phyloP scores from a whole-genome alignment of 2,329 filamentous ascomycete genomes.

The Penicillium nordicum region DNA sequence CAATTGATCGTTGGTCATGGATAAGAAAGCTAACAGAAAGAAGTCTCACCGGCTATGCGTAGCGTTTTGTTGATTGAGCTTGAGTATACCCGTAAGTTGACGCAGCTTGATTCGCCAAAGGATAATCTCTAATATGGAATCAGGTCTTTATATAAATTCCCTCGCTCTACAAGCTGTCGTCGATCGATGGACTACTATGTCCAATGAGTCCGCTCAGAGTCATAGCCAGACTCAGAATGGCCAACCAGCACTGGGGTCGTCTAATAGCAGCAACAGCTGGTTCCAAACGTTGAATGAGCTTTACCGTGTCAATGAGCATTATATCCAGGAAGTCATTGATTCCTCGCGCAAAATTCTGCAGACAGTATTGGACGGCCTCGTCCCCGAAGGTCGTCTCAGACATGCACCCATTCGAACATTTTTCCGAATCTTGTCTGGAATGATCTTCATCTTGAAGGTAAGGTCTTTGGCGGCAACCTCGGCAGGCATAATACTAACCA shows the following conservation, averaged over 20 bases:
- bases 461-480: conserved; percentile 3
- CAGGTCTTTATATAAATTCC: conserved; percentile 79
- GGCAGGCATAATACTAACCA: background rate
- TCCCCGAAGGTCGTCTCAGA: conserved; percentile 56
- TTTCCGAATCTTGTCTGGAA: conserved; percentile 62
- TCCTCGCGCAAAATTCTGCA: conserved; percentile 60
- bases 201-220: conserved; percentile 37
- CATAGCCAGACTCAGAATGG: conserved; percentile 30
- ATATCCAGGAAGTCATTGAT: conserved; percentile 61
- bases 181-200: conserved; percentile 79
- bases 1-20: background rate
- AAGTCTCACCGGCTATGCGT: conserved; percentile 57
- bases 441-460: conserved; percentile 63
- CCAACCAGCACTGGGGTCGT: conserved; percentile 25
- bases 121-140: conserved; percentile 9
- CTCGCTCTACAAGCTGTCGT: conserved; percentile 91
- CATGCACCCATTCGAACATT: conserved; percentile 63
- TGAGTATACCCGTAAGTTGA: conserved; percentile 73
- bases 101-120: background rate
- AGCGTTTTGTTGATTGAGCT: conserved; percentile 91
- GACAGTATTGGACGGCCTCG: conserved; percentile 57
- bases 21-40: conserved; percentile 20
- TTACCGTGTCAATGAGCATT: conserved; percentile 58
- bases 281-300: conserved; percentile 43
- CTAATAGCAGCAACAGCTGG: conserved; percentile 32